Evolutionary conservation across 169 alveolate species (phyloP).

Genomic region (Plasmodium yoelii): DNA sequence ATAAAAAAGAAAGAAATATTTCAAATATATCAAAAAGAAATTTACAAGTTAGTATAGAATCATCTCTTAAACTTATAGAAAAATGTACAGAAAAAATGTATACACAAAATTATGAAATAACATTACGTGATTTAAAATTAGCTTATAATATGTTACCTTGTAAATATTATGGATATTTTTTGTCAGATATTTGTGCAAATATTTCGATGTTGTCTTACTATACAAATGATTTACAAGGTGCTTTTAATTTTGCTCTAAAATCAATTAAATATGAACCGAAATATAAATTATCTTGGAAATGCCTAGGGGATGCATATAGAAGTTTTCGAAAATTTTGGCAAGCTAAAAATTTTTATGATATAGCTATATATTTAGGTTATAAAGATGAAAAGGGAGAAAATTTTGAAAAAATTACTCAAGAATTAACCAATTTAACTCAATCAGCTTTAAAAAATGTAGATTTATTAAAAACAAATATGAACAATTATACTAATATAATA

Average conservation of each 20-base stretch:
- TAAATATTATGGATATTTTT: constrained; percentile 64
- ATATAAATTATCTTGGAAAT: constrained; percentile 50
- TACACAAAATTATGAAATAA: constrained; percentile 53
- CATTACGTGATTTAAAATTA: constrained; percentile 56
- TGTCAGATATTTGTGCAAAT: constrained; percentile 31
- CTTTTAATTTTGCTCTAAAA: constrained; percentile 56
- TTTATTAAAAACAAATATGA: constrained; percentile 63
- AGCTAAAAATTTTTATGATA: constrained; percentile 68
- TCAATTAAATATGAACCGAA: constrained; percentile 69
- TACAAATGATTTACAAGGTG: constrained; percentile 66
- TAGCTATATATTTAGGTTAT: constrained; percentile 72
- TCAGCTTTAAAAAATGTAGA: constrained; percentile 56
- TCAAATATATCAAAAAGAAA: constrained; percentile 45
- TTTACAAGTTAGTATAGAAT: constrained; percentile 61
- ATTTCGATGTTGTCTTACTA: constrained; percentile 58
- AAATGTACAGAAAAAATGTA: constrained; percentile 44
- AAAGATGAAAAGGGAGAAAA: constrained; percentile 65
- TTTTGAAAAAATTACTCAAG: constrained; percentile 45
- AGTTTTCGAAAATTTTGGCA: constrained; percentile 74
- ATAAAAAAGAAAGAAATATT: constrained; percentile 37
- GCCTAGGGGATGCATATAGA: constrained; percentile 73
- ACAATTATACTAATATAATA: constrained; percentile 16
- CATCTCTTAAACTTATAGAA: constrained; percentile 62
- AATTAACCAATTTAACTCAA: constrained; percentile 32
- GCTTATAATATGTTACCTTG: constrained; percentile 74